These are phyloP conservation scores for Irpex sp. DNA, from an alignment of 1,284 basidiomycete genomes.

Conservation along the genomic window DNA sequence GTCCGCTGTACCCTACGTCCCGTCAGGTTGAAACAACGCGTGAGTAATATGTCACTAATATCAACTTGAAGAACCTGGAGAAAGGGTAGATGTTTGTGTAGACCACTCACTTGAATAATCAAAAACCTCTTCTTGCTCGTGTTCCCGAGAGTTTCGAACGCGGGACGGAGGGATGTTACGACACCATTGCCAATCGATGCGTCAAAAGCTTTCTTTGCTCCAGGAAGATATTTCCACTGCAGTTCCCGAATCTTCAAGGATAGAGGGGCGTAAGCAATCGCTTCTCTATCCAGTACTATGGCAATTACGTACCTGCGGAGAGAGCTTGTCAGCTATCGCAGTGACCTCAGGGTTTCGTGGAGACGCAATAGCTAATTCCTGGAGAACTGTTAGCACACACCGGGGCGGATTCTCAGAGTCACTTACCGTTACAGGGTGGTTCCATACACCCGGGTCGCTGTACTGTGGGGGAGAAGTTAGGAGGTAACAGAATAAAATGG, in stretches of 20 bases:
- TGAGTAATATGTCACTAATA: too few species aligned
- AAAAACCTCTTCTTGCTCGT: constrained; percentile 5
- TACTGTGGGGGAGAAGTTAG: background rate
- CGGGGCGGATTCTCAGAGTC: too few species aligned
- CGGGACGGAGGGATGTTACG: background rate
- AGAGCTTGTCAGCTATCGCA: background rate
- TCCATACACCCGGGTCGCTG: too few species aligned
- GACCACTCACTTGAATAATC: constrained; percentile 9
- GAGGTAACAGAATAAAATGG: background rate
- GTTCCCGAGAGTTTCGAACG: constrained; percentile 4
- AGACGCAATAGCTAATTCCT: background rate
- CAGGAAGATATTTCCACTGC: constrained; percentile 2
- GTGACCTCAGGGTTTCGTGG: background rate
- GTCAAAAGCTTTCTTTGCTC: background rate
- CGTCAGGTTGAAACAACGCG: too few species aligned
- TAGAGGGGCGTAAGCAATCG: too few species aligned
- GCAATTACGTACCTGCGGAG: background rate
- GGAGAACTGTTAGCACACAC: background rate
- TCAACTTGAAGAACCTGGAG: background rate
- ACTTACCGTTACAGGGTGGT: background rate
- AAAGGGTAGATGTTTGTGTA: too few species aligned
- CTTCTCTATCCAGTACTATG: too few species aligned
- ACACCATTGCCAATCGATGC: background rate
- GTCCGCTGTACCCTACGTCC: constrained; percentile 7
- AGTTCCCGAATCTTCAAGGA: background rate